Base-by-base conservation (phyloP, 331 rosid species). In the Rosa hybrid region DNA sequence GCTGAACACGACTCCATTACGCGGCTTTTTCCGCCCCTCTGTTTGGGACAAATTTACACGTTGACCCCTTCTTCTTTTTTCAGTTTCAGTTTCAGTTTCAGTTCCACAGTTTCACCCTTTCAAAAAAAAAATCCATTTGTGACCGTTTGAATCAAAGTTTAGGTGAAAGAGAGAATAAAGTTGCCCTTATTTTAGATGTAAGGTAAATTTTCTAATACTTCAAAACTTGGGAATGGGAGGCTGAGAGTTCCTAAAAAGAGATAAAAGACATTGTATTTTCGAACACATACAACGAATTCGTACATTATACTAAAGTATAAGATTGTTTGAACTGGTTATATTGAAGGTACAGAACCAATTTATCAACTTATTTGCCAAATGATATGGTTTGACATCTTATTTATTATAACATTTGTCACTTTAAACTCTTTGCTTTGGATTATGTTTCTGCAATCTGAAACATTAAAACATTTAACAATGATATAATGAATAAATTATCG, bases 1-100 rank as follows among this genome's bases (percentile, higher is more conserved):
- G 68, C 79, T 50, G 77, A 71, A 82, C 82, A n/a, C 62, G 14
- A 14, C 64, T 34, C 80, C 30, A 77, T 63, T 46, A 51, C 79
- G 69, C 81, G 81, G 83, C 64, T 63, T 81, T 72, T 14, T 81
- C 12, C 38, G 82, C 27, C 72, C 50, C 68, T 78, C 6, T 0
- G n/a, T 39, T 82, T 50, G 5, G 17, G 3, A 8, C 77, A 34
- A n/a, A 59, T 44, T 75, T 78, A 68, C 84, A 72, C 45, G 60
- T 72, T 70, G 72, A 53, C 79, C 72, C 74, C 38, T 56, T 53
- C 60, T 12, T 48, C 51, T n/a, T 17, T 7, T 20, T 6, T 2
- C 25, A 7, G 1, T 12, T 57, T 2, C 25, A 7, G 1, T 12
- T 57, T 57, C 30, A 8, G 64, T 53, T 17, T 53, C 21, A 5